These are phyloP conservation scores for Stephania cephalantha DNA, from an alignment of 164 flowering plant genomes.

Conservation along the genomic window DNA sequence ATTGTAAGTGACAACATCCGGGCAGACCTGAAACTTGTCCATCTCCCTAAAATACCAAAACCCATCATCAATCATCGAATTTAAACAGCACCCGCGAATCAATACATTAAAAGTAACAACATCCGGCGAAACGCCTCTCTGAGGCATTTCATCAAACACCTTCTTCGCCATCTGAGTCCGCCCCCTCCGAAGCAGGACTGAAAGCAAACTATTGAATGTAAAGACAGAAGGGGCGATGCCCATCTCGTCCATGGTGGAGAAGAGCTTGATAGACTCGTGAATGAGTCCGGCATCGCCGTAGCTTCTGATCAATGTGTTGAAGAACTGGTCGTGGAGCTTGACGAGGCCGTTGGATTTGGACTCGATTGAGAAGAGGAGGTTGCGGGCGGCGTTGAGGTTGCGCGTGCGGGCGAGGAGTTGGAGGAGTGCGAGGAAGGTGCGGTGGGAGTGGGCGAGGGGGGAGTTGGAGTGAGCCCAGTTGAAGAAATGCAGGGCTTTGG, in stretches of 20 bases:
- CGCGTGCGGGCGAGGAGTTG: conserved; percentile 48
- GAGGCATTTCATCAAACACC: conserved; percentile 65
- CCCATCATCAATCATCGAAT: conserved; percentile 63
- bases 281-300: conserved; percentile 61
- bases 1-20: conserved; percentile 68
- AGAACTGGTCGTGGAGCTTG: conserved; percentile 45
- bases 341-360: conserved; percentile 33
- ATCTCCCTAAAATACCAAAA: conserved; percentile 61
- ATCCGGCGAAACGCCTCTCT: conserved; percentile 54
- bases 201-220: conserved; percentile 53
- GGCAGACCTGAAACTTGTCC: conserved; percentile 32
- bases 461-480: conserved; percentile 37
- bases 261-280: conserved; percentile 53
- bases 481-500: conserved; percentile 58
- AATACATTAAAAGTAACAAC: conserved; percentile 58
- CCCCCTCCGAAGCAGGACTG: conserved; percentile 55
- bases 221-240: conserved; percentile 53
- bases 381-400: conserved; percentile 54
- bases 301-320: conserved; percentile 57
- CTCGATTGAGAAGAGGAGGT: conserved; percentile 51
- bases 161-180: conserved; percentile 44
- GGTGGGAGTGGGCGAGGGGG: conserved; percentile 39
- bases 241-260: conserved; percentile 39
- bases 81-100: conserved; percentile 71
- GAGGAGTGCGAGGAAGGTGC: conserved; percentile 44